phyloP scores from a whole-genome alignment of 2,329 filamentous ascomycete species.

The Teratosphaeria destructans region DNA sequence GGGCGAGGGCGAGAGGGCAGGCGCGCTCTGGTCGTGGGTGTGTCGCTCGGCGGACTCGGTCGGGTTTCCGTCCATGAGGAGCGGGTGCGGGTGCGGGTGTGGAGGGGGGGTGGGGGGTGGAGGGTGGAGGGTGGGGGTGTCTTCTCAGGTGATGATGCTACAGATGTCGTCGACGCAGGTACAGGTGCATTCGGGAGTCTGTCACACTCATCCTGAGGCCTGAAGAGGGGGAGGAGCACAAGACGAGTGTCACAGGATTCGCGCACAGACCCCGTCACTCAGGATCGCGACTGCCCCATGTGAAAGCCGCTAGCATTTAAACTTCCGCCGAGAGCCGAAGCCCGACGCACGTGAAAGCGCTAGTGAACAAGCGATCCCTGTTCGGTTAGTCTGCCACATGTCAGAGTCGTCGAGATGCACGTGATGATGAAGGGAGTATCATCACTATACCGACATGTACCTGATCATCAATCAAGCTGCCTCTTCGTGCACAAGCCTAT shows the following conservation, averaged over 20 bases:
- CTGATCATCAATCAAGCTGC: too few species aligned
- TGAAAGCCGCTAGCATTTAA: not conserved
- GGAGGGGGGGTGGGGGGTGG: too few species aligned
- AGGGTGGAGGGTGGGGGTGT: too few species aligned
- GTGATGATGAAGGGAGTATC: not conserved
- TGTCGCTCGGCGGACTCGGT: not conserved
- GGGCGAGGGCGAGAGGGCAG: conserved; percentile 2
- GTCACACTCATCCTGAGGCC: not conserved
- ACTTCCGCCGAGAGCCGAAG: not conserved
- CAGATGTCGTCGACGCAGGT: too few species aligned
- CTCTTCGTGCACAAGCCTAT: too few species aligned
- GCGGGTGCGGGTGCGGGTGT: too few species aligned
- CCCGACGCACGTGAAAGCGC: not conserved
- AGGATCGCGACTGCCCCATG: not conserved
- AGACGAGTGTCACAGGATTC: not conserved
- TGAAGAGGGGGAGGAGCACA: not conserved
- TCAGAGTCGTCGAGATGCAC: not conserved
- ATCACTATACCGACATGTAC: too few species aligned
- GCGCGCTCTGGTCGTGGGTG: not conserved
- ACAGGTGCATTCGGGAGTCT: not conserved
- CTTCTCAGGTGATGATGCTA: too few species aligned
- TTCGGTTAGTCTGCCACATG: not conserved
- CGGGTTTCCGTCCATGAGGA: not conserved
- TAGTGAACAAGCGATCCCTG: not conserved
- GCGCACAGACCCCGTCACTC: not conserved